Percentiles rank a stretch among this genome's conserved stretches.
Evolutionary conservation across 2,329 filamentous ascomycete species (phyloP).

Genomic region (Purpureocillium takamizusanense): DNA sequence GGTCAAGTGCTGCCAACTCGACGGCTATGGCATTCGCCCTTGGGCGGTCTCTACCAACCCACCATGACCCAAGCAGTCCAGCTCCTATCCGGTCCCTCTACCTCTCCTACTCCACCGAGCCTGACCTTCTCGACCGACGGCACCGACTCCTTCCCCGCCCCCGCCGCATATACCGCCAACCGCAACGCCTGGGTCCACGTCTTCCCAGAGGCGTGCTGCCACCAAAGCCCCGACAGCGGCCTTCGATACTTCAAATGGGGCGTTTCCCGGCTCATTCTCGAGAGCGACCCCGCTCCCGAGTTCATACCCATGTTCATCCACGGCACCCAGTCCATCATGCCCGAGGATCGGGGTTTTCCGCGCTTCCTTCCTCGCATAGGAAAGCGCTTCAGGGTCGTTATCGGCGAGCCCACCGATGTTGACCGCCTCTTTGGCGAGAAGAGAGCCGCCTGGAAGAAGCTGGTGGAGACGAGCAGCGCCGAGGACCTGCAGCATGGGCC

Average conservation of each 20-base stretch:
- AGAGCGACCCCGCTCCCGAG: constrained; percentile 78
- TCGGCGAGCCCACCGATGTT: constrained; percentile 69
- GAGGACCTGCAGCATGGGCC: constrained; percentile 16
- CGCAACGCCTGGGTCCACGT: constrained; percentile 84
- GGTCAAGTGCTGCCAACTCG: constrained; percentile 91
- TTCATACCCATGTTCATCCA: constrained; percentile 93
- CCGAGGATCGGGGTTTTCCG: constrained; percentile 70
- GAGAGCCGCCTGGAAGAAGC: constrained; percentile 61
- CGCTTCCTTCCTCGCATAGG: constrained; percentile 70
- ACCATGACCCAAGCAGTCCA: constrained; percentile 80
- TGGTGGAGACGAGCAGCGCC: constrained; percentile 46
- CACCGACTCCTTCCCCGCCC: constrained; percentile 56
- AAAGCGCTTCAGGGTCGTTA: constrained; percentile 62
- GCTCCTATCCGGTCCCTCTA: constrained; percentile 53
- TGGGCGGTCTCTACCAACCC: constrained; percentile 83
- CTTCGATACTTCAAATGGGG: constrained; percentile 99
- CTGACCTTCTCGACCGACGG: constrained; percentile 58
- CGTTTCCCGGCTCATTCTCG: constrained; percentile 80
- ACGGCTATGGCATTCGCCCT: constrained; percentile 64
- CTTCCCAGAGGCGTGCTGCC: constrained; percentile 90
- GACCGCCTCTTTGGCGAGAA: constrained; percentile 72
- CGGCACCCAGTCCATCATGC: constrained; percentile 81
- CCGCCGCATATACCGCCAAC: constrained; percentile 61
- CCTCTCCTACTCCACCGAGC: constrained; percentile 39
- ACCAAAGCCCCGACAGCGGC: constrained; percentile 69